A percentile compares a stretch with the other conserved stretches of the same genome.
These are phyloP conservation scores for Penicillium robsamsonii DNA, from an alignment of 495 filamentous ascomycete genomes.

Conservation along the genomic window DNA sequence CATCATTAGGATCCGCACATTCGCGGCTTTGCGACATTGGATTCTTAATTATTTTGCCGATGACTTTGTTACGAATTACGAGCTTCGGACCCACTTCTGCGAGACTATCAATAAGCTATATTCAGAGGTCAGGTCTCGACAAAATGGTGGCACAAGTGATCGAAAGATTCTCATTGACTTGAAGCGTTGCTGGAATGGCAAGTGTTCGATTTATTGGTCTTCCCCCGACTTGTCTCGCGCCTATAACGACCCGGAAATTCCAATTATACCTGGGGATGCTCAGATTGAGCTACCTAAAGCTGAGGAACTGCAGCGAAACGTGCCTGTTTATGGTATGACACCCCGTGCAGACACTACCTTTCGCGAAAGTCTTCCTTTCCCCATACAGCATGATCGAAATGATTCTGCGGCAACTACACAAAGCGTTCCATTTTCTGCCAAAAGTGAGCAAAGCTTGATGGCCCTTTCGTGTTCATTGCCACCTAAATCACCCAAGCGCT, in stretches of 20 bases:
- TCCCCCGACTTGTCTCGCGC: constrained; percentile 55
- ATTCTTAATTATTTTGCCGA: constrained; percentile 97
- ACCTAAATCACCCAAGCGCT: constrained; percentile 54
- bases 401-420: constrained; percentile 44
- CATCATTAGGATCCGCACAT: constrained; percentile 90
- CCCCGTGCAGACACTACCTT: constrained; percentile 29
- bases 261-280: constrained; percentile 73
- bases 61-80: constrained; percentile 85
- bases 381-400: constrained; percentile 42
- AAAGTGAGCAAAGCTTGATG: constrained; percentile 59
- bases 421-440: constrained; percentile 44
- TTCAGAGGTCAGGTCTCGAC: constrained; percentile 53
- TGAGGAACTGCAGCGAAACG: constrained; percentile 18
- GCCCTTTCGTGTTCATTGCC: constrained; percentile 84
- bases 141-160: constrained; percentile 64
- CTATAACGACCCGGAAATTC: constrained; percentile 58
- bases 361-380: constrained; percentile 23
- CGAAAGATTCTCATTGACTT: constrained; percentile 89
- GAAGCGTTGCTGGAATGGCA: constrained; percentile 95
- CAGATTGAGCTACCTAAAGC: constrained; percentile 19
- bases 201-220: constrained; percentile 88
- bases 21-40: constrained; percentile 96
- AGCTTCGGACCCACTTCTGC: constrained; percentile 78
- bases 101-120: constrained; percentile 75
- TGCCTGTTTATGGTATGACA: constrained; percentile 3